Base-by-base conservation (phyloP, 192 early-diverging fungal species). In the Chytriomyces confervae region DNA sequence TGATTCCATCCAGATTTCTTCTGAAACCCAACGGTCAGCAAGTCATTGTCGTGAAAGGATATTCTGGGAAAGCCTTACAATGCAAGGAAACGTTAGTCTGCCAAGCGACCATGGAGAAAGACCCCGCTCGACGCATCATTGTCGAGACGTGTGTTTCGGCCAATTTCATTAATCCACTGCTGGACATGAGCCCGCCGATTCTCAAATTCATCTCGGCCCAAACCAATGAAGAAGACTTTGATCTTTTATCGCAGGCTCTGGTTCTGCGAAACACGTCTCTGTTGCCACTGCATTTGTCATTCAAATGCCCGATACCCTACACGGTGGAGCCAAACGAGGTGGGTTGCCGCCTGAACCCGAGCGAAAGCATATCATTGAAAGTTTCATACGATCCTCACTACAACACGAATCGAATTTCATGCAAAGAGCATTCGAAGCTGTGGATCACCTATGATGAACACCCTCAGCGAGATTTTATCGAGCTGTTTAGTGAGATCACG, bases 121-220 rank as follows among this genome's bases (percentile, higher is more conserved):
- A 90, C 61, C 89, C 89, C 4, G 81, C 85, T 3, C 78, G 86
- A 46, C 64, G 78, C 45, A 47, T 72, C 18, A 66, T 90, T 6
- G 43, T 90, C 6, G 79, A 80, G 51, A 62, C 80, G 4, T 43
- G n/a, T 5, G 76, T 90, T 4, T 44, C 81, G 16, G 89, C 86
- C 7, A 89, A 85, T 49, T 90, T 90, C 75, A 79, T 90, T n/a
- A 86, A 79, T 62, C 89, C 89, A 5, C 72, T 90, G 23, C 64
- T 90, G 20, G 69, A 80, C 20, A 64, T 87, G 45, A 75, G 49
- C 1, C 88, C 89, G 3, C 16, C 79, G 3, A 48, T 43, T n/a
- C 50, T 90, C n/a, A 82, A 81, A 47, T 88, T 90, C 66, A 60
- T 70, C 18, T 85, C 85, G 18, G 76, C 78, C 5, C 82, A 89